Conservation (phyloP, 2,329 filamentous ascomycete genomes). For the Blastomyces emzantsi region DNA sequence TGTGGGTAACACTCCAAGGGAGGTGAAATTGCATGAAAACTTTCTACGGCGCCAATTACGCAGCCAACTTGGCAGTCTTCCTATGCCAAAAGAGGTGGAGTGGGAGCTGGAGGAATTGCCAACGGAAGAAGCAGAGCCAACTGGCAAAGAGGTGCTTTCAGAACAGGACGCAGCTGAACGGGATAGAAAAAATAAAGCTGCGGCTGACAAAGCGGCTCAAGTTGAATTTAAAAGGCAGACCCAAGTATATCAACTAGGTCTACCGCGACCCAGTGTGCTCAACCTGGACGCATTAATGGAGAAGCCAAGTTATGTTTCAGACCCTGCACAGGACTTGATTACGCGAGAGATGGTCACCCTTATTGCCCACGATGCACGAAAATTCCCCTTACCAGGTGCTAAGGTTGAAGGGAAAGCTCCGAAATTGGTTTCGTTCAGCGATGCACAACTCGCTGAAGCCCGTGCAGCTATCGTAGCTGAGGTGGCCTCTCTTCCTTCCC, state of each 20-base stretch:
- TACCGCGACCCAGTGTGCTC: conserved; percentile 67
- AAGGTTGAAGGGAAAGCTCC: conserved; percentile 55
- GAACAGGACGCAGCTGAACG: conserved; percentile 64
- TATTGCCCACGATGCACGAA: conserved; percentile 71
- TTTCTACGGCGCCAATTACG: conserved; percentile 59
- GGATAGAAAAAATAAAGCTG: conserved; percentile 57
- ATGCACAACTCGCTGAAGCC: conserved; percentile 63
- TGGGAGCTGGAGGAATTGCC: conserved; percentile 85
- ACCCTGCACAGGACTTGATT: conserved; percentile 60
- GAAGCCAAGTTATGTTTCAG: conserved; percentile 50
- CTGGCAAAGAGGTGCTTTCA: conserved; percentile 42
- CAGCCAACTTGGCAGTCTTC: conserved; percentile 61
- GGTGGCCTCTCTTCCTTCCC: conserved; percentile 41
- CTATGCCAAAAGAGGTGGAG: conserved; percentile 85
- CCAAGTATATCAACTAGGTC: conserved; percentile 76
- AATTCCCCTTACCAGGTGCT: conserved; percentile 60
- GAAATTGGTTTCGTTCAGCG: conserved; percentile 56
- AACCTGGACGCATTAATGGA: conserved; percentile 62
- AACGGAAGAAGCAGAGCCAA: conserved; percentile 62
- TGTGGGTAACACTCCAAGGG: conserved; percentile 65
- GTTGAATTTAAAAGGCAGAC: conserved; percentile 73
- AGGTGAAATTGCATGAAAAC: conserved; percentile 62
- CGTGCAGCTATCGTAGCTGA: conserved; percentile 68
- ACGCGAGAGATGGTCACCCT: conserved; percentile 68
- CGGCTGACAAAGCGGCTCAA: conserved; percentile 54